Evolutionary conservation across 208 protist genomes (phyloP).

Genomic region (Trypanosoma cruzi): DNA sequence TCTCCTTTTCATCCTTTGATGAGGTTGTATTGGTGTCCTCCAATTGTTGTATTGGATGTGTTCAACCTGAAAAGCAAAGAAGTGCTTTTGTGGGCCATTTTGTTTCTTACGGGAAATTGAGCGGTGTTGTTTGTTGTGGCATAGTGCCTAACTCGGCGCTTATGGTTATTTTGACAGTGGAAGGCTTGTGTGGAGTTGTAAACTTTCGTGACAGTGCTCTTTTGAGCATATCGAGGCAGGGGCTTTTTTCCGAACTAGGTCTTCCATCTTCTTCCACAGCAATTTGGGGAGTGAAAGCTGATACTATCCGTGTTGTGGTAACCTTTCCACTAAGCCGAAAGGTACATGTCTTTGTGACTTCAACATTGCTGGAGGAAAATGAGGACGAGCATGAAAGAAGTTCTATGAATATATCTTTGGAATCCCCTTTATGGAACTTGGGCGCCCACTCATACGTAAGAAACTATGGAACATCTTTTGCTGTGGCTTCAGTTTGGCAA

Average conservation of each 20-base stretch:
- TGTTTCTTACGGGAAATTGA: constrained; percentile 12
- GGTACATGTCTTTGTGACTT: constrained; percentile 7
- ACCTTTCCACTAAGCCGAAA: constrained; percentile 12
- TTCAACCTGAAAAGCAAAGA: constrained; percentile 4
- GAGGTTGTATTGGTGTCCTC: constrained; percentile 23
- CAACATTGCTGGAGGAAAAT: neutral
- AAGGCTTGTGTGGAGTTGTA: constrained; percentile 24
- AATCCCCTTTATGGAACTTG: neutral
- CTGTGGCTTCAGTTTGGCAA: constrained; percentile 28
- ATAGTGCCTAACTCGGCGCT: constrained; percentile 15
- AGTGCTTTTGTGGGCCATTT: constrained; percentile 8
- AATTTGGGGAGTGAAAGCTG: neutral
- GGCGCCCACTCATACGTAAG: constrained; percentile 17
- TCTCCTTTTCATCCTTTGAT: constrained; percentile 20
- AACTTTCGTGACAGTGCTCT: constrained; percentile 17
- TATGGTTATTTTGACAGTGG: constrained; percentile 20
- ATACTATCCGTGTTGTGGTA: constrained; percentile 18
- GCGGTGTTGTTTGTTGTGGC: constrained; percentile 18
- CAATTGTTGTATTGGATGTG: constrained; percentile 22
- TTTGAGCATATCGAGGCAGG: constrained; percentile 3
- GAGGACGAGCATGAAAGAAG: neutral
- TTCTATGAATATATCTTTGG: neutral
- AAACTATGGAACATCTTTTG: constrained; percentile 11
- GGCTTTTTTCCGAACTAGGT: constrained; percentile 7
- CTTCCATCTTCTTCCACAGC: constrained; percentile 9